Percentiles rank a stretch among this genome's conserved stretches.
These are phyloP conservation scores for Cordia subcordata DNA, from an alignment of 257 asterid species.

Conservation along the genomic window DNA sequence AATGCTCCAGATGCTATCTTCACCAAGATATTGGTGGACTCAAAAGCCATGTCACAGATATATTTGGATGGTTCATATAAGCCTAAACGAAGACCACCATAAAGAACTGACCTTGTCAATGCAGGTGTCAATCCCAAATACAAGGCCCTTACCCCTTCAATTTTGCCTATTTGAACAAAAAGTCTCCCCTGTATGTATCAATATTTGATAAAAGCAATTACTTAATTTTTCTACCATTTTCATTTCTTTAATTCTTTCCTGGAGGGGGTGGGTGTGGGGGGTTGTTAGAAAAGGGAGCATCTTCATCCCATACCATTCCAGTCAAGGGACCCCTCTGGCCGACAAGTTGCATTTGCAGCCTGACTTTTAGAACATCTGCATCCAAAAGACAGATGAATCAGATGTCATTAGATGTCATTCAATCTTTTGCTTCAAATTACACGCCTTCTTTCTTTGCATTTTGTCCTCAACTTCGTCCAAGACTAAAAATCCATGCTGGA, in stretches of 20 bases:
- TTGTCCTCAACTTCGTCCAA: background rate
- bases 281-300: background rate
- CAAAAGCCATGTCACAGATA: conserved; percentile 93
- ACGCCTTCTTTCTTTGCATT: background rate
- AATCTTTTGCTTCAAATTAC: background rate
- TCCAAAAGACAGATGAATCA: conserved; percentile 24
- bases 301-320: conserved; percentile 67
- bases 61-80: conserved; percentile 96
- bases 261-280: background rate
- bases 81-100: conserved; percentile 99
- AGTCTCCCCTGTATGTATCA: conserved; percentile 58
- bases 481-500: no score
- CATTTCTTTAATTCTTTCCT: background rate
- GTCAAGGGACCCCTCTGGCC: conserved; percentile 88
- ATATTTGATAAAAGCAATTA: conserved; percentile 14
- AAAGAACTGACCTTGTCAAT: conserved; percentile 97
- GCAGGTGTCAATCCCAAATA: conserved; percentile 90
- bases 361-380: conserved; percentile 94
- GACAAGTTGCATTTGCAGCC: conserved; percentile 98
- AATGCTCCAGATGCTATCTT: conserved; percentile 98
- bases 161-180: conserved; percentile 61
- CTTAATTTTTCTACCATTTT: background rate
- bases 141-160: conserved; percentile 77
- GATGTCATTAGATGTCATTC: conserved; percentile 17
- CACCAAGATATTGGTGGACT: conserved; percentile 94